Evolutionary conservation across 768 basidiomycete genomes (phyloP).

Genomic region (Rhodotorula babjevae): DNA sequence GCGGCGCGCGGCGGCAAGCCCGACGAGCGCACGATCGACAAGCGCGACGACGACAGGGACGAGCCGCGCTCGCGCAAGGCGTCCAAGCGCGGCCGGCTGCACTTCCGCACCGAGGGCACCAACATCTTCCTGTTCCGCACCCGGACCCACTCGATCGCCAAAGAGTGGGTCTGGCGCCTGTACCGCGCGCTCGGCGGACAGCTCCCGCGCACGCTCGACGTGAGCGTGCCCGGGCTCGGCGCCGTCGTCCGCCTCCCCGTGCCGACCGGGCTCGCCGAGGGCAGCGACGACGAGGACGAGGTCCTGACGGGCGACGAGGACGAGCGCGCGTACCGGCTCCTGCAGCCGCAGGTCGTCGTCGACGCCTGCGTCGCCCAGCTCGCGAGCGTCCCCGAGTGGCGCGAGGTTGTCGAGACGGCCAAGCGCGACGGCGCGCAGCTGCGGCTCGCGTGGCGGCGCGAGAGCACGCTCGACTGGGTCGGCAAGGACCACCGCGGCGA

Average conservation of each 20-base stretch:
- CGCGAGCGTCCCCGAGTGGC: constrained; percentile 59
- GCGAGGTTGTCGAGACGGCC: constrained; percentile 57
- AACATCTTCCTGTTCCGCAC: constrained; percentile 82
- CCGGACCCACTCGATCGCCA: constrained; percentile 68
- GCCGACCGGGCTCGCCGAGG: constrained; percentile 8
- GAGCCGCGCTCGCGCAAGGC: constrained; percentile 37
- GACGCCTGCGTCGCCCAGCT: constrained; percentile 60
- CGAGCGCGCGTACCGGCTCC: background rate
- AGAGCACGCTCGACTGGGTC: constrained; percentile 77
- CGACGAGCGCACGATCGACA: background rate
- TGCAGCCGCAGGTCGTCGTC: constrained; percentile 62
- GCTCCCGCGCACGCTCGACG: constrained; percentile 65
- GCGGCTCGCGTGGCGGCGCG: constrained; percentile 58
- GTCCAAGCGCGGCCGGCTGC: constrained; percentile 53
- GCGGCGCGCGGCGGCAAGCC: background rate
- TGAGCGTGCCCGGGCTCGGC: constrained; percentile 61
- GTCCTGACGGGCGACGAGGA: constrained; percentile 47
- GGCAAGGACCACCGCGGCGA: constrained; percentile 59
- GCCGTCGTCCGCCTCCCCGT: constrained; percentile 45
- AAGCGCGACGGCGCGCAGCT: constrained; percentile 53
- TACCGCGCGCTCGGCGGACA: constrained; percentile 71
- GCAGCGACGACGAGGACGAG: constrained; percentile 47
- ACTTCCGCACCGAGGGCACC: constrained; percentile 59
- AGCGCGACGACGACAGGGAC: constrained; percentile 26
- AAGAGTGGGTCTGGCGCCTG: constrained; percentile 85